Conservation (phyloP, 176 grass and related monocot genomes). For the Juncus effusus region DNA sequence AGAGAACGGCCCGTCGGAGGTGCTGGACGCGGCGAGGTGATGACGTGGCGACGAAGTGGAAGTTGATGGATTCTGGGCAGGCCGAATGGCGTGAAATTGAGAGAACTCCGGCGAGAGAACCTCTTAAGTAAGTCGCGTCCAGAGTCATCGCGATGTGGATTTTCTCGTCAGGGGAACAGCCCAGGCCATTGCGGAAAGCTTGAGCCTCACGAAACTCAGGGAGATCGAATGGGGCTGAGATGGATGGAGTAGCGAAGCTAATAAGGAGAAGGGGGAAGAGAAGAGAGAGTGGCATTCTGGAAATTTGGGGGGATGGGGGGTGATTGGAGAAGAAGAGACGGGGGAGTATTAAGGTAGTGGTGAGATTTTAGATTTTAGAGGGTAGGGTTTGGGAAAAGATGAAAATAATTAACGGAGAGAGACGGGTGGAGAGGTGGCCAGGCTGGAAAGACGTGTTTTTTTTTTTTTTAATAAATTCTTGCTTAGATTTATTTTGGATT, state of each 20-base stretch:
- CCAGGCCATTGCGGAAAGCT: constrained; percentile 82
- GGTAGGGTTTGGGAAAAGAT: constrained; percentile 1
- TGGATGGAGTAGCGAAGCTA: constrained; percentile 16
- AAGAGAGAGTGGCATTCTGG: constrained; percentile 26
- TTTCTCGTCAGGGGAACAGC: constrained; percentile 42
- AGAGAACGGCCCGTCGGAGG: constrained; percentile 53
- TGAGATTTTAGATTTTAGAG: background rate
- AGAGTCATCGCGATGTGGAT: constrained; percentile 99
- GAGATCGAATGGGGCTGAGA: constrained; percentile 39
- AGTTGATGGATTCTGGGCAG: constrained; percentile 86
- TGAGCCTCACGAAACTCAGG: constrained; percentile 79
- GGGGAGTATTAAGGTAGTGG: background rate
- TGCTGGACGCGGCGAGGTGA: constrained; percentile 47
- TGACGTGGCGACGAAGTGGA: constrained; percentile 84
- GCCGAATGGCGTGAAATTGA: constrained; percentile 90
- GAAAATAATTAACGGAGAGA: constrained; percentile 14
- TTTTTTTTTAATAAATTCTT: background rate
- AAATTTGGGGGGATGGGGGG: constrained; percentile 25
- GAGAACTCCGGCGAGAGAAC: constrained; percentile 83
- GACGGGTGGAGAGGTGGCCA: constrained; percentile 23
- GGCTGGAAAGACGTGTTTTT: constrained; percentile 45
- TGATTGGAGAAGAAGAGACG: background rate
- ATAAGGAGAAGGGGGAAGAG: constrained; percentile 6
- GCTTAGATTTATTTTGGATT: background rate
- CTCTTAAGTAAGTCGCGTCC: constrained; percentile 85